Percentiles rank a stretch among this genome's conserved stretches.
phyloP scores from a whole-genome alignment of 805 yeast genomes.

The Metschnikowia aberdeeniae region DNA sequence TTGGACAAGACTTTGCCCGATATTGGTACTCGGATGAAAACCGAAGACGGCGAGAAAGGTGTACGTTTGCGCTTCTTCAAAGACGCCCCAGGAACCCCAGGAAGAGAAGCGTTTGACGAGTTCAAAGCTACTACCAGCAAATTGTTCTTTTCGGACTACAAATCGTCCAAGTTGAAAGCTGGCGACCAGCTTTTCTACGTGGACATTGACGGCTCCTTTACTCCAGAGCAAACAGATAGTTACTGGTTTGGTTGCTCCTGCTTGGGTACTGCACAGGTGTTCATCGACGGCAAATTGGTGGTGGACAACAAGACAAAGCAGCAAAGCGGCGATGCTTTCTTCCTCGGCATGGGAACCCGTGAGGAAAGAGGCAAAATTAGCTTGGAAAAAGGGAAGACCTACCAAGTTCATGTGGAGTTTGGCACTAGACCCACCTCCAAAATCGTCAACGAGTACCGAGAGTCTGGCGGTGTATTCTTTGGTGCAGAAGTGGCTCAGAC shows the following conservation, averaged over 20 bases:
- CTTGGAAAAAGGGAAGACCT: slow-evolving; percentile 42
- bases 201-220: slow-evolving; percentile 40
- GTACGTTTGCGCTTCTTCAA: slow-evolving; percentile 24
- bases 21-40: slow-evolving; percentile 20
- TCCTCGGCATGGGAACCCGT: slow-evolving; percentile 49
- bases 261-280: slow-evolving; percentile 54
- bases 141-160: slow-evolving; percentile 20
- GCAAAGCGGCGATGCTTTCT: slow-evolving; percentile 46
- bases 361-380: slow-evolving; percentile 41
- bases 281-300: slow-evolving; percentile 47
- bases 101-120: slow-evolving; percentile 25
- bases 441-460: slow-evolving; percentile 13
- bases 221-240: slow-evolving; percentile 45
- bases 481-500: slow-evolving; percentile 21
- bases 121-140: slow-evolving; percentile 13
- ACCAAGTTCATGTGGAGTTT: slow-evolving; percentile 45
- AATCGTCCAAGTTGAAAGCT: slow-evolving; percentile 4
- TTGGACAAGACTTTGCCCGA: slow-evolving; percentile 31
- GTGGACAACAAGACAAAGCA: slow-evolving; percentile 57
- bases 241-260: slow-evolving; percentile 52
- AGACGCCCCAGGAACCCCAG: slow-evolving; percentile 23
- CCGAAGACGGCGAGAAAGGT: slow-evolving; percentile 26
- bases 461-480: slow-evolving; percentile 26
- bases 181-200: slow-evolving; percentile 36
- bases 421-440: slow-evolving; percentile 45